phyloP scores from a whole-genome alignment of 257 asterid species.

The Nicotiana benthamiana region DNA sequence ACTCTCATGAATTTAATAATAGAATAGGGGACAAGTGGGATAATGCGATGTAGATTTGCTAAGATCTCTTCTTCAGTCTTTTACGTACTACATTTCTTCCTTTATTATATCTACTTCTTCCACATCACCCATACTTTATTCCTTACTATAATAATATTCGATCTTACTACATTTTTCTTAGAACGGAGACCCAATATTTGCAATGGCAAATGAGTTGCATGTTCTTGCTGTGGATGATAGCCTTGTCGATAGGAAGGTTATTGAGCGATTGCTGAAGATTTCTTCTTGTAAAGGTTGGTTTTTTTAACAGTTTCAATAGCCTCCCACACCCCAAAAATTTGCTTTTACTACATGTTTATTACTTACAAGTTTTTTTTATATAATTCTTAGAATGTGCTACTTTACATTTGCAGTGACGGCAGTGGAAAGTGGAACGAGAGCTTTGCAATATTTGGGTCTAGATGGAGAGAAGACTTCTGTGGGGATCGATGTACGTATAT shows the following conservation, averaged over 20 bases:
- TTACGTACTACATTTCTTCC: constrained; percentile 41
- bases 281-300: constrained; percentile 68
- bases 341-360: not conserved
- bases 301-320: not conserved
- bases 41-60: constrained; percentile 61
- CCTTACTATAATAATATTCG: not conserved
- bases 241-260: constrained; percentile 60
- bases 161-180: not conserved
- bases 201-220: constrained; percentile 45
- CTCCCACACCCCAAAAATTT: not conserved
- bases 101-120: constrained; percentile 49
- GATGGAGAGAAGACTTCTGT: constrained; percentile 62
- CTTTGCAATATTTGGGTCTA: constrained; percentile 79
- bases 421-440: constrained; percentile 84
- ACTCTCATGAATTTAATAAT: not conserved
- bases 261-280: constrained; percentile 55
- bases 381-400: not conserved
- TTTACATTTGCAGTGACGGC: constrained; percentile 56
- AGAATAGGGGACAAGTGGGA: constrained; percentile 52
- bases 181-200: not conserved
- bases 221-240: constrained; percentile 91
- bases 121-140: constrained; percentile 2
- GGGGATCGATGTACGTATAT: constrained; percentile 50
- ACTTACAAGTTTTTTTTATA: not conserved
- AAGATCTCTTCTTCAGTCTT: constrained; percentile 58